Evolutionary conservation across 805 yeast species (phyloP).

Genomic region (Yamadazyma nakazawae): DNA sequence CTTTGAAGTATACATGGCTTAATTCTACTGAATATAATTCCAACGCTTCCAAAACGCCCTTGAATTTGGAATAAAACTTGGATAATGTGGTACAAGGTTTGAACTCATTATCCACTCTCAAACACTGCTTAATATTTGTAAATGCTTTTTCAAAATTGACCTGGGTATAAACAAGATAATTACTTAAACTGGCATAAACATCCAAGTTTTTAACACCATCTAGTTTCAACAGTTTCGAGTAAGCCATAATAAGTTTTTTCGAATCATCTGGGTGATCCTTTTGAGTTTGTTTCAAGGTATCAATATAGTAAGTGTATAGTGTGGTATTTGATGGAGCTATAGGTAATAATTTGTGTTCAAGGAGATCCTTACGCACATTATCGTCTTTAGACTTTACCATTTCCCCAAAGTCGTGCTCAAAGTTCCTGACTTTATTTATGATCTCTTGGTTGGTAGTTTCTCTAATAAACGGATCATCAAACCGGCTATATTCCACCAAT

Average conservation of each 20-base stretch:
- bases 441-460: slow-evolving; percentile 15
- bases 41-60: slow-evolving; percentile 34
- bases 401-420: slow-evolving; percentile 12
- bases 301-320: slow-evolving; percentile 19
- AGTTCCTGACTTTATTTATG: slow-evolving; percentile 15
- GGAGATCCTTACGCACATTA: slow-evolving; percentile 12
- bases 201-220: slow-evolving; percentile 25
- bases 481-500: slow-evolving; percentile 51
- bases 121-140: slow-evolving; percentile 58
- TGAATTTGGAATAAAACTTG: slow-evolving; percentile 49
- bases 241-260: slow-evolving; percentile 21
- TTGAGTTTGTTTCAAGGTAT: slow-evolving; percentile 20
- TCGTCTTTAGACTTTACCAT: slow-evolving; percentile 1
- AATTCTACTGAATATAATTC: slow-evolving; percentile 43
- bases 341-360: slow-evolving; percentile 22
- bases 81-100: slow-evolving; percentile 54
- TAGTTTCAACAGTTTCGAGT: slow-evolving; percentile 24
- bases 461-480: slow-evolving; percentile 25
- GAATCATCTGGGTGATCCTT: slow-evolving; percentile 1
- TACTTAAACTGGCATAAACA: slow-evolving; percentile 24
- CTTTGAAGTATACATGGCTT: slow-evolving; percentile 22
- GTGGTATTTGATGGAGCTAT: slow-evolving; percentile 43
- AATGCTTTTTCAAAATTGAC: slow-evolving; percentile 51
- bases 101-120: slow-evolving; percentile 75
- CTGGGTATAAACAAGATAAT: slow-evolving; percentile 45